These are phyloP conservation scores for Blastomyces gilchristii DNA, from an alignment of 2,329 filamentous ascomycete species.

Conservation along the genomic window DNA sequence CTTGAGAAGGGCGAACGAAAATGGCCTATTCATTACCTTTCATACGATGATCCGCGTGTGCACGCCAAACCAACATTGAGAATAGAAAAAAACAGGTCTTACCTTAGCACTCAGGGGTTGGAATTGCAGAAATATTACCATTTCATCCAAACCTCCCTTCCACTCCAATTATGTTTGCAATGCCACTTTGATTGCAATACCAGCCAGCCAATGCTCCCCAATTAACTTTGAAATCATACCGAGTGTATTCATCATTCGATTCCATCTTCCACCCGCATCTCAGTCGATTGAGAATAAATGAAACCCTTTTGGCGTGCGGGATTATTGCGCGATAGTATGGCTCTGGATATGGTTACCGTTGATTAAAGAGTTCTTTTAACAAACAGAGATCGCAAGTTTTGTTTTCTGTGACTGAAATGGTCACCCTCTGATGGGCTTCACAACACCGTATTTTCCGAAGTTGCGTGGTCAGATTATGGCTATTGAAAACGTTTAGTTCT, in stretches of 20 bases:
- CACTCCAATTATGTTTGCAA: not conserved
- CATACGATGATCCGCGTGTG: not conserved
- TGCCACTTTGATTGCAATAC: not conserved
- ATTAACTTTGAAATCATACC: not conserved
- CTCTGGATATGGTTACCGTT: not conserved
- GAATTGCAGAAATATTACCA: not conserved
- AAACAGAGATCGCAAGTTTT: not conserved
- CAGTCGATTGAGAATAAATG: not conserved
- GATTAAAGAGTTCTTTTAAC: not conserved
- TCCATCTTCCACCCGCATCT: not conserved
- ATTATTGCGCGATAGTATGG: not conserved
- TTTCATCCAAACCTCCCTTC: not conserved
- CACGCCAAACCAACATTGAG: not conserved
- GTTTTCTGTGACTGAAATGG: not conserved
- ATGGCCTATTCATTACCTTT: not conserved
- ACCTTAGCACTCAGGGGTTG: not conserved
- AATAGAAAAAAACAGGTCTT: not conserved
- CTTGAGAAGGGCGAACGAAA: not conserved
- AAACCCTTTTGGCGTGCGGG: not conserved
- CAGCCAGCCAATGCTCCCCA: not conserved
- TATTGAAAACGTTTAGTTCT: not conserved
- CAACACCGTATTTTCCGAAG: not conserved
- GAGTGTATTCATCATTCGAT: not conserved
- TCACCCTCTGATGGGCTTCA: not conserved
- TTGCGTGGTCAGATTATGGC: not conserved